phyloP scores from a whole-genome alignment of 805 yeast species.

The Kregervanrija fluxuum region DNA sequence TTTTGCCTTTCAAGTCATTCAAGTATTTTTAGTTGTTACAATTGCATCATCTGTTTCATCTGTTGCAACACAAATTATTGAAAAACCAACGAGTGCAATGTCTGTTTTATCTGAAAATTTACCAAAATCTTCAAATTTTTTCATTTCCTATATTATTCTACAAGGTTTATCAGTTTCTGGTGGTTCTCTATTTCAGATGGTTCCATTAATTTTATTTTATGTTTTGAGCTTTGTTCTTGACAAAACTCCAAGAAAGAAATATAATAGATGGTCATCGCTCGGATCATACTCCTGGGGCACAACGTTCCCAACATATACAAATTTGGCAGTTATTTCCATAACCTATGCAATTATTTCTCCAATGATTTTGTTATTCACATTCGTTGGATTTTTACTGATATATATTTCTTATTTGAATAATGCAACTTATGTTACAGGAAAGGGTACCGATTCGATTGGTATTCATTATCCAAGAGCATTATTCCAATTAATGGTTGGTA shows the following conservation, averaged over 20 bases:
- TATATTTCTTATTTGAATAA: slow-evolving; percentile 78
- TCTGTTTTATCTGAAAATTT: slow-evolving; percentile 53
- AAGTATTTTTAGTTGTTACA: slow-evolving; percentile 65
- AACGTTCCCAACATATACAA: slow-evolving; percentile 66
- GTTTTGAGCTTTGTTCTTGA: slow-evolving; percentile 52
- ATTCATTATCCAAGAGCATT: slow-evolving; percentile 80
- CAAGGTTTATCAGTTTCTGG: slow-evolving; percentile 65
- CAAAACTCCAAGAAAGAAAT: slow-evolving; percentile 60
- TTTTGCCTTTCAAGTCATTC: slow-evolving; percentile 64
- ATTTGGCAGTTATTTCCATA: slow-evolving; percentile 60
- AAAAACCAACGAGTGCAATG: slow-evolving; percentile 54
- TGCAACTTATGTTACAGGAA: slow-evolving; percentile 60
- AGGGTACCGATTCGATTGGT: slow-evolving; percentile 72
- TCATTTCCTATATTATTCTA: slow-evolving; percentile 56
- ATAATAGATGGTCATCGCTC: slow-evolving; percentile 48
- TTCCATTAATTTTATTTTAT: slow-evolving; percentile 51
- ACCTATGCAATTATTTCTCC: slow-evolving; percentile 77
- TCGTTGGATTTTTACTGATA: slow-evolving; percentile 60
- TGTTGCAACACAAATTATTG: slow-evolving; percentile 53
- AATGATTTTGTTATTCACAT: slow-evolving; percentile 66
- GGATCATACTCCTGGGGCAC: slow-evolving; percentile 65
- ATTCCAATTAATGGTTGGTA: slow-evolving; percentile 81
- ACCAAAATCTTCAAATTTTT: slow-evolving; percentile 70
- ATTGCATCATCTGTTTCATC: slow-evolving; percentile 67
- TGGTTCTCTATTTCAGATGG: slow-evolving; percentile 57